phyloP scores from a whole-genome alignment of 176 grass and related monocot genomes.

The Bonia amplexicaulis region DNA sequence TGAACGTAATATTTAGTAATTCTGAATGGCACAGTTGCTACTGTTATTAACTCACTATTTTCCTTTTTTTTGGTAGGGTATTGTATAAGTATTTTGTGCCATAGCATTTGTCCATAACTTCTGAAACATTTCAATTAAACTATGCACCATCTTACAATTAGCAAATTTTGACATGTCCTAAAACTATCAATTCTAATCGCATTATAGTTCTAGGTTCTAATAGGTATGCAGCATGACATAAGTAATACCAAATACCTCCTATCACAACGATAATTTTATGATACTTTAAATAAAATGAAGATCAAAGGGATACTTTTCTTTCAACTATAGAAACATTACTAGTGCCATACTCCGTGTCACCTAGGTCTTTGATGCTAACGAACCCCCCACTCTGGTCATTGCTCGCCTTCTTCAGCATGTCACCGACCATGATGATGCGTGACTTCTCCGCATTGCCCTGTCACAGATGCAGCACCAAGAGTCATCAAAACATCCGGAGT shows the following conservation, averaged over 20 bases:
- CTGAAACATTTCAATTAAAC: neutral
- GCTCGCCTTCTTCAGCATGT: conserved; percentile 74
- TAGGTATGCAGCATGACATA: neutral
- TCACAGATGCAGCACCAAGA: neutral
- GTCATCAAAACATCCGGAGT: neutral
- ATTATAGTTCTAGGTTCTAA: neutral
- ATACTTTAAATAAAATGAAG: neutral
- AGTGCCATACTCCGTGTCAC: conserved; percentile 70
- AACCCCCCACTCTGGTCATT: conserved; percentile 24
- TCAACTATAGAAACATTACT: conserved; percentile 30
- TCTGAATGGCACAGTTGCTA: neutral
- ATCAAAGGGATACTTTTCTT: neutral
- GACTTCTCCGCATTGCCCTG: conserved; percentile 93
- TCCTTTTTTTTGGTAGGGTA: neutral
- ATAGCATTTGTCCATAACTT: neutral
- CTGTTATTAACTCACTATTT: too few species aligned
- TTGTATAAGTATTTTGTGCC: neutral
- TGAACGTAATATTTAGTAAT: neutral
- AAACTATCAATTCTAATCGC: neutral
- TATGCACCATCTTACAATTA: neutral
- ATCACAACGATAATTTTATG: neutral
- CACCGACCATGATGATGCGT: conserved; percentile 89
- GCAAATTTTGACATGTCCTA: neutral
- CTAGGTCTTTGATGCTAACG: conserved; percentile 63
- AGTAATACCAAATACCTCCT: neutral